Conservation (phyloP, 2,329 filamentous ascomycete species). For the Ceratocystis harringtonii region DNA sequence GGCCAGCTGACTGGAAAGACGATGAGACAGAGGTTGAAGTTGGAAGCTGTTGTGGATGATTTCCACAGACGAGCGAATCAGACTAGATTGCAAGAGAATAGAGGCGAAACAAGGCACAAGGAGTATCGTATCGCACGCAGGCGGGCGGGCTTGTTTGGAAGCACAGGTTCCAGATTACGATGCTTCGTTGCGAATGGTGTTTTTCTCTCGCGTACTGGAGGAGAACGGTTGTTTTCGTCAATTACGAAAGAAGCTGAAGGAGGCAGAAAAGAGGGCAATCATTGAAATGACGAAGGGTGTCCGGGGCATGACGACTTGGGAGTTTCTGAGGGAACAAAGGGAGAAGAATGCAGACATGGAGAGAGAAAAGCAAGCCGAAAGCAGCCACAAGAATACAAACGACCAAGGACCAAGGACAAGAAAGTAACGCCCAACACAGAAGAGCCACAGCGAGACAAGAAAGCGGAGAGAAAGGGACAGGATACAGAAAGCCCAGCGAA, state of each 20-base stretch:
- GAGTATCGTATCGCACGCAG: neutral
- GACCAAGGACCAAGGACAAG: neutral
- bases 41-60: neutral
- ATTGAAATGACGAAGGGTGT: neutral
- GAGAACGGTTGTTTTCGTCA: neutral
- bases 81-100: neutral
- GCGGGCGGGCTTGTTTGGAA: neutral
- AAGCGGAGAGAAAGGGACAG: neutral
- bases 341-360: neutral
- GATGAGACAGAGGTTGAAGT: neutral
- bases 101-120: neutral
- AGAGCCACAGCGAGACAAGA: neutral
- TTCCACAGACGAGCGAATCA: neutral
- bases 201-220: neutral
- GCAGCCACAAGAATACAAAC: neutral
- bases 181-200: neutral
- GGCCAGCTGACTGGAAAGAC: neutral
- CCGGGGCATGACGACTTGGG: constrained; percentile 3
- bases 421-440: neutral
- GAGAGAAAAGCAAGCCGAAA: neutral
- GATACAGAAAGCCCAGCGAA: neutral
- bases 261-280: neutral
- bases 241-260: neutral
- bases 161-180: neutral
- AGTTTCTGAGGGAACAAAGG: neutral